Evolutionary conservation across 164 flowering plant species (phyloP), one percentile per base, ranked within the genome.

Genomic region (Malania oleifera): DNA sequence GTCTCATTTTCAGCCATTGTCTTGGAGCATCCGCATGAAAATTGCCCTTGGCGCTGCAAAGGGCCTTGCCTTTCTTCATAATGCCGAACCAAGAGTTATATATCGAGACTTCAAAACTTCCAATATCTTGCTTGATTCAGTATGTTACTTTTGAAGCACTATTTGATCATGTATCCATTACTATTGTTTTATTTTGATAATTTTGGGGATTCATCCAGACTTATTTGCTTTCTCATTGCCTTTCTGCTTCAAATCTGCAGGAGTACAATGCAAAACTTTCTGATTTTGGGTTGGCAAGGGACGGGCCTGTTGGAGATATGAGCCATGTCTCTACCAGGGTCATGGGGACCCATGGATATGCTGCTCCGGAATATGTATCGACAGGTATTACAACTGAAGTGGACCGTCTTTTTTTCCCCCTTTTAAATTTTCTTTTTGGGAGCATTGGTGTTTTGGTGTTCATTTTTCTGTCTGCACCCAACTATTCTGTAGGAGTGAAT

Each of bases 251-350:
- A 15, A 37, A n/a, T n/a, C 49, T 43, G n/a, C 13, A 70, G 73
- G 56, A 65, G 25, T 61, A 65, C 63, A 65, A 72, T 44, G 74
- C 74, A 26, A 71, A 71, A 22, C 70, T 66, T 62, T 71, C 70
- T 58, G 67, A 58, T 63, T 66, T 66, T 50, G 74, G 70, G 18
- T 54, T 71, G 64, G 74, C 74, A 35, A 57, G 54, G 54, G 74
- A 66, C 28, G 68, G 68, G 26, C 75, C 71, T 20, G 55, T 55
- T 3, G 77, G 62, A 13, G 71, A 66, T 49, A 63, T 66, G 38
- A 68, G 69, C 64, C 73, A 73, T 27, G 70, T 69, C 55, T 66
- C 70, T 19, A 66, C 70, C n/a, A 54, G 71, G 56, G 71, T 69
- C 27, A 61, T 69, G 66, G 73, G 69, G n/a, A 66, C 68, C 20